Evolutionary conservation across 208 protist species (phyloP).

Genomic region (Leishmania lainsoni): DNA sequence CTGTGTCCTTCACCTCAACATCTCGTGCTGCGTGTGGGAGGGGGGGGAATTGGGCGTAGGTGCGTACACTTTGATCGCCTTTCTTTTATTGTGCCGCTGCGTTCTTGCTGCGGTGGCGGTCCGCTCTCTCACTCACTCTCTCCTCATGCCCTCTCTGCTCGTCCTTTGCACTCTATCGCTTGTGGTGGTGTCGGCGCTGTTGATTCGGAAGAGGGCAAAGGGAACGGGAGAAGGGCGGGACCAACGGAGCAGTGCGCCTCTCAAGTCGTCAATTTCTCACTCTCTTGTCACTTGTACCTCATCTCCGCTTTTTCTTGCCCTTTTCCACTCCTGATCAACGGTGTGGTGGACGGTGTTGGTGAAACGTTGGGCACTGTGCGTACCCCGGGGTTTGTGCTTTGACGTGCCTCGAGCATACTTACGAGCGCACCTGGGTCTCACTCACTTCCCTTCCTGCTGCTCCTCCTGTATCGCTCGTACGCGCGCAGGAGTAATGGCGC

Average conservation of each 20-base stretch:
- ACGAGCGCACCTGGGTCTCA: not conserved
- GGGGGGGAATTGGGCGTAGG: not conserved
- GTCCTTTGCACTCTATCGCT: no score
- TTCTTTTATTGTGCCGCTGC: no score
- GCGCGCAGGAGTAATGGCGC: slow-evolving; percentile 16
- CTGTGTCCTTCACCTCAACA: not conserved
- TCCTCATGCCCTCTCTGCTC: no score
- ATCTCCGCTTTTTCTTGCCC: not conserved
- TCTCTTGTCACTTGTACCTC: not conserved
- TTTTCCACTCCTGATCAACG: not conserved
- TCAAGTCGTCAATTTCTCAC: no score
- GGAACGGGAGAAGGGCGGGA: no score
- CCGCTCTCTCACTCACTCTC: no score
- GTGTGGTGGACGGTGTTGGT: not conserved
- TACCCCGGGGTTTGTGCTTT: not conserved
- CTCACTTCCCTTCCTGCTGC: not conserved
- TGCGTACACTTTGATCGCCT: not conserved
- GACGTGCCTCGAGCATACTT: not conserved
- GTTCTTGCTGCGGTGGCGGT: no score
- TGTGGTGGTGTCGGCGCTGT: no score
- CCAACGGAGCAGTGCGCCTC: no score
- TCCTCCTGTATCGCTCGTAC: not conserved
- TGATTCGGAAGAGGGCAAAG: no score
- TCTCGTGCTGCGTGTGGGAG: not conserved
- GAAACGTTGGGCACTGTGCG: not conserved